These are phyloP conservation scores for Boletus sp. DNA, from an alignment of 1,284 basidiomycete species.

Conservation along the genomic window DNA sequence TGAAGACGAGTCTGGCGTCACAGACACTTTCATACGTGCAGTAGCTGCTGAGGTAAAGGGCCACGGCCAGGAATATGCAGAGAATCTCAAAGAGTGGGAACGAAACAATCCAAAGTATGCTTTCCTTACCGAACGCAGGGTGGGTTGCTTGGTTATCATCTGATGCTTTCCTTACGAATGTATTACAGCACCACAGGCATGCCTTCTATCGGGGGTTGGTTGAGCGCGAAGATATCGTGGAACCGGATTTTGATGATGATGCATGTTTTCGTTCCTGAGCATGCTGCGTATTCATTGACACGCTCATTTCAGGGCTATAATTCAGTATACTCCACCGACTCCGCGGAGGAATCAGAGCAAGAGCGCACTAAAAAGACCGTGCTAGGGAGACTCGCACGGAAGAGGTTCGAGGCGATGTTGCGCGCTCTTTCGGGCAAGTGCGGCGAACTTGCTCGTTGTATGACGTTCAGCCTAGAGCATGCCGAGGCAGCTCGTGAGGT, in stretches of 20 bases:
- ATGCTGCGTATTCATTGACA: constrained; percentile 1
- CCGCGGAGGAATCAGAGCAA: constrained; percentile 88
- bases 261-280: constrained; percentile 38
- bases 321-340: constrained; percentile 91
- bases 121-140: constrained; percentile 71
- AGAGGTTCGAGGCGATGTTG: constrained; percentile 86
- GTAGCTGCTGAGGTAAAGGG: constrained; percentile 83
- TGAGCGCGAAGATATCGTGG: constrained; percentile 56
- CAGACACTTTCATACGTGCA: constrained; percentile 78
- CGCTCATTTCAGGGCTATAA: constrained; percentile 68
- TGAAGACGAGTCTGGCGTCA: constrained; percentile 55
- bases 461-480: constrained; percentile 93
- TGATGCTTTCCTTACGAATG: constrained; percentile 12
- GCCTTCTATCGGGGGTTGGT: constrained; percentile 78
- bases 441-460: constrained; percentile 89
- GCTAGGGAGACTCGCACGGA: constrained; percentile 74
- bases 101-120: constrained; percentile 76
- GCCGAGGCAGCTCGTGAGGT: constrained; percentile 92
- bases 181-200: constrained; percentile 68
- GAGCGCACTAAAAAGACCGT: constrained; percentile 71
- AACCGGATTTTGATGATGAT: constrained; percentile 81
- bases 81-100: constrained; percentile 72
- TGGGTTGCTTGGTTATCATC: constrained; percentile 36
- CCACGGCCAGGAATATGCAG: constrained; percentile 77
- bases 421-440: constrained; percentile 81